phyloP scores from a whole-genome alignment of 202 grass and related monocot genomes.

The Panicum hallii region DNA sequence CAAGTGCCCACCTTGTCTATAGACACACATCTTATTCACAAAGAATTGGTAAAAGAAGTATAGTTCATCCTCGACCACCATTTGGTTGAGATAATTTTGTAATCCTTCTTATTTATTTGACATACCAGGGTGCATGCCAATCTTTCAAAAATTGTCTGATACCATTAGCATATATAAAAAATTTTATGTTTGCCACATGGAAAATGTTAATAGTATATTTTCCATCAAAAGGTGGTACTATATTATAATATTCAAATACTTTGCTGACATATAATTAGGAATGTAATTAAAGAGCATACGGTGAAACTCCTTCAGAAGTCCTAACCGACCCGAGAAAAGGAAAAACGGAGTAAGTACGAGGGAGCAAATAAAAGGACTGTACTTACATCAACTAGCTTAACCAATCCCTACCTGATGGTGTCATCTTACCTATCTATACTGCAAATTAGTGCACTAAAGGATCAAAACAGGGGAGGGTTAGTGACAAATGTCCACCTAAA shows the following conservation, averaged over 20 bases:
- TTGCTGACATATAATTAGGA: background rate
- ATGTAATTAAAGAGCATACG: background rate
- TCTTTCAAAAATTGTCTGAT: background rate
- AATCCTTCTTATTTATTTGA: background rate
- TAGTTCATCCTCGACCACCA: background rate
- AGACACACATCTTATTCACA: background rate
- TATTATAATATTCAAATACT: background rate
- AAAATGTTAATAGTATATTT: background rate
- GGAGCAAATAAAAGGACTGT: background rate
- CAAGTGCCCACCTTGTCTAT: background rate
- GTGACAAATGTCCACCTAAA: constrained; percentile 17
- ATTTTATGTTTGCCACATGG: background rate
- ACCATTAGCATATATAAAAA: background rate
- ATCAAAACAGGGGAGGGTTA: background rate
- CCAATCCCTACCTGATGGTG: constrained; percentile 15
- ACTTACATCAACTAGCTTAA: background rate
- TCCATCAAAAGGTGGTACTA: background rate
- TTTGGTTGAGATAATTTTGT: background rate
- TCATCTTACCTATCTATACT: background rate
- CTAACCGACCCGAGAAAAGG: background rate
- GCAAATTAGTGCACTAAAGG: background rate
- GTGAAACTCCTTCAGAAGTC: background rate
- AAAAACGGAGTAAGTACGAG: background rate
- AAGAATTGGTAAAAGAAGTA: background rate
- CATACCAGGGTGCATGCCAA: background rate